These are phyloP conservation scores for Phoenix roebelenii DNA, from an alignment of 176 grass and related monocot species.

Conservation along the genomic window DNA sequence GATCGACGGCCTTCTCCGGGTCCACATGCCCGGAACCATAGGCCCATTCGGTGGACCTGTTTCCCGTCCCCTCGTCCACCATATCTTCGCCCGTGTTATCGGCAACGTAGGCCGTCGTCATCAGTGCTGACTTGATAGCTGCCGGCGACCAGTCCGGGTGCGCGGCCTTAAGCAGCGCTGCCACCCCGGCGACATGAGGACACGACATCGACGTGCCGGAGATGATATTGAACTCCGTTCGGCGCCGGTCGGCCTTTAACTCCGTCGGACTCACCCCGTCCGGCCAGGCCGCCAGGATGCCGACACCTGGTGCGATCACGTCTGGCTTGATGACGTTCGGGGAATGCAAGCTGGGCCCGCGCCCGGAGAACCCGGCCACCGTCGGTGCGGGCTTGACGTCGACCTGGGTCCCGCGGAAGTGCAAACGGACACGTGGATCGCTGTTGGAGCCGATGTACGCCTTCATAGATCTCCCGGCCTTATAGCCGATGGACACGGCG, in stretches of 20 bases:
- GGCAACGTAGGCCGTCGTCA: conserved; percentile 33
- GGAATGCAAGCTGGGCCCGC: conserved; percentile 21
- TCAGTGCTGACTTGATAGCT: conserved; percentile 35
- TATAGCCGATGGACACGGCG: background rate
- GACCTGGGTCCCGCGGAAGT: conserved; percentile 24
- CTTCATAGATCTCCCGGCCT: background rate
- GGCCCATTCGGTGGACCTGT: conserved; percentile 4
- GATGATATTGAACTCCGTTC: conserved; percentile 32
- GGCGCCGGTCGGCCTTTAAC: conserved; percentile 22
- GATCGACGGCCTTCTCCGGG: conserved; percentile 29
- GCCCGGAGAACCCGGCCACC: conserved; percentile 36
- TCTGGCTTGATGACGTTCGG: conserved; percentile 52
- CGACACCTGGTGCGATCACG: conserved; percentile 43
- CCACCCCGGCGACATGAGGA: conserved; percentile 37
- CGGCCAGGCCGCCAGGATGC: conserved; percentile 47
- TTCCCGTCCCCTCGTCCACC: conserved; percentile 3
- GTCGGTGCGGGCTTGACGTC: conserved; percentile 21
- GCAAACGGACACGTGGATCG: conserved; percentile 15
- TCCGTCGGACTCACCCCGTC: conserved; percentile 11
- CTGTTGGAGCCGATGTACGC: background rate
- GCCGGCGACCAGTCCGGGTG: conserved; percentile 36
- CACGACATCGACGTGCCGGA: conserved; percentile 41
- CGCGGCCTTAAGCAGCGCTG: conserved; percentile 25
- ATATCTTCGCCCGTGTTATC: conserved; percentile 15
- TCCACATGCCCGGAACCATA: conserved; percentile 35